A percentile compares a stretch with the other conserved stretches of the same genome.
Conservation (phyloP, 1,139 yeast species). For the Tardiomyces blankii region DNA sequence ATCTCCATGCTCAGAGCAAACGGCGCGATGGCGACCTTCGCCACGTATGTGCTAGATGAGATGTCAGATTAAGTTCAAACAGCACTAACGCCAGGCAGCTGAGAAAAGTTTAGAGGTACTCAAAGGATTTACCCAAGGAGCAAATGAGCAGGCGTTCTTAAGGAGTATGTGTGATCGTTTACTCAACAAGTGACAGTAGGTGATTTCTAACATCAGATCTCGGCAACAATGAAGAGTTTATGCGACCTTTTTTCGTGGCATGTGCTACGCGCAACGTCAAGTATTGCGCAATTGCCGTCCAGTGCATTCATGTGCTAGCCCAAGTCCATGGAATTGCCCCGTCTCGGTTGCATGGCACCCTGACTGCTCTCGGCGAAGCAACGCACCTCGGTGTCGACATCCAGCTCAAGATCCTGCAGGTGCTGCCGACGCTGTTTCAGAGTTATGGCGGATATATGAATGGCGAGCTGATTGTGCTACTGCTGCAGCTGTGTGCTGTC, state of each 20-base stretch:
- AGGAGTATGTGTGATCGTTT: slow-evolving; percentile 9
- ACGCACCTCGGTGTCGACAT: slow-evolving; percentile 70
- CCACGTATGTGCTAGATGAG: slow-evolving; percentile 24
- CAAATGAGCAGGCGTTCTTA: not conserved
- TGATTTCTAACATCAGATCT: slow-evolving; percentile 22
- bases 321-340: slow-evolving; percentile 40
- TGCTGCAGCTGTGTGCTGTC: slow-evolving; percentile 61
- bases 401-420: slow-evolving; percentile 78
- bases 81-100: slow-evolving; percentile 34
- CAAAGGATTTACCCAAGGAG: slow-evolving; percentile 18
- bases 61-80: not conserved
- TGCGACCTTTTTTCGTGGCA: slow-evolving; percentile 61
- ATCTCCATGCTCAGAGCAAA: slow-evolving; percentile 56
- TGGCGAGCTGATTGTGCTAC: slow-evolving; percentile 45
- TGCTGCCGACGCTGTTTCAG: slow-evolving; percentile 65
- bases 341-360: slow-evolving; percentile 39
- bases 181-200: slow-evolving; percentile 19
- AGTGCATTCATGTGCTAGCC: slow-evolving; percentile 52
- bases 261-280: slow-evolving; percentile 69
- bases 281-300: slow-evolving; percentile 59
- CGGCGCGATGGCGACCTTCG: slow-evolving; percentile 58
- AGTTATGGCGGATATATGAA: slow-evolving; percentile 44
- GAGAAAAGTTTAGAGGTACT: slow-evolving; percentile 47
- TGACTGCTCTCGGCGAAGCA: slow-evolving; percentile 63
- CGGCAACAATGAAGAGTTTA: slow-evolving; percentile 39